Percentiles rank a stretch among this genome's conserved stretches.
phyloP scores from a whole-genome alignment of 2,329 filamentous ascomycete genomes.

The Zymoseptoria ardabiliae region DNA sequence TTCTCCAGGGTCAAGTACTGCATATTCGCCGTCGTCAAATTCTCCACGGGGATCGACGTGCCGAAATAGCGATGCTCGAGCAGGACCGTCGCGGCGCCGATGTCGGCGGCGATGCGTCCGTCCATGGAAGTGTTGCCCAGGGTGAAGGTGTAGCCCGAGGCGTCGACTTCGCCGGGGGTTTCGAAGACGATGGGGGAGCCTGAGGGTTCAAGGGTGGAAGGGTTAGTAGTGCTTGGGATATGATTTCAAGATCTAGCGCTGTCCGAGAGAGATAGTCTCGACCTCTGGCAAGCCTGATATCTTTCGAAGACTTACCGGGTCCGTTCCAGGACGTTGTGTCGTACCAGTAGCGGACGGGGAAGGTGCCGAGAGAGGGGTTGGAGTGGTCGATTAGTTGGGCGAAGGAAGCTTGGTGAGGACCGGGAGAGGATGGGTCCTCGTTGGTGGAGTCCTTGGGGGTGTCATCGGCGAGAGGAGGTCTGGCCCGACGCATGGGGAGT shows the following conservation, averaged over 20 bases:
- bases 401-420: too few relatives aligned
- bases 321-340: slow-evolving; percentile 45
- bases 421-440: not conserved
- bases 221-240: too few relatives aligned
- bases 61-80: slow-evolving; percentile 55
- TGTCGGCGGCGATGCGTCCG: slow-evolving; percentile 44
- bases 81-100: slow-evolving; percentile 47
- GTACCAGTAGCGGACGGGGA: slow-evolving; percentile 34
- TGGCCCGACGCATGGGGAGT: too few relatives aligned
- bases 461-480: not conserved
- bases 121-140: slow-evolving; percentile 44
- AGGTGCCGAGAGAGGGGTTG: too few relatives aligned
- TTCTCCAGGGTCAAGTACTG: slow-evolving; percentile 47
- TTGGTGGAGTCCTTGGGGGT: not conserved
- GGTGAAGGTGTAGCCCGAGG: slow-evolving; percentile 41
- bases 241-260: too few relatives aligned
- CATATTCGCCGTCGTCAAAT: slow-evolving; percentile 47
- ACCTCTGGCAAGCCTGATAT: too few relatives aligned
- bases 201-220: too few relatives aligned
- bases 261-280: too few relatives aligned
- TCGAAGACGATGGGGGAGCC: slow-evolving; percentile 35
- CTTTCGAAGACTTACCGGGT: too few relatives aligned
- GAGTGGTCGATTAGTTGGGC: too few relatives aligned
- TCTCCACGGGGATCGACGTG: slow-evolving; percentile 44
- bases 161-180: slow-evolving; percentile 43